Evolutionary conservation across 2,329 filamentous ascomycete genomes (phyloP).

Genomic region (Nigrospora sphaerica): DNA sequence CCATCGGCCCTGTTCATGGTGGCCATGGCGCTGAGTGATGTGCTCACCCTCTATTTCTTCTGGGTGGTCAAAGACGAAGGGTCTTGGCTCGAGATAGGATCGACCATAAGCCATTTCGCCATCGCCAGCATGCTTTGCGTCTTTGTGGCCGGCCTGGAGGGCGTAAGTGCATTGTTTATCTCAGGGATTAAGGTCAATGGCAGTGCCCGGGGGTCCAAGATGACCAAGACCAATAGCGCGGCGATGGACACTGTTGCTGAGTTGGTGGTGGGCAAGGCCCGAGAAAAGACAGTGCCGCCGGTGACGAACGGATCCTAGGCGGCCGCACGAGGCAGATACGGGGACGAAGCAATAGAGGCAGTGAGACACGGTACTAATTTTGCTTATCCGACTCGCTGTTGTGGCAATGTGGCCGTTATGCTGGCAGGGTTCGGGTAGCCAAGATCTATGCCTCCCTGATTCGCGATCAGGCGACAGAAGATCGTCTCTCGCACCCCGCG

Average conservation of each 20-base stretch:
- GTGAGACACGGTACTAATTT: no score
- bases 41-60: constrained; percentile 93
- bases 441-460: no score
- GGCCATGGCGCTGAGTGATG: constrained; percentile 84
- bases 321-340: no score
- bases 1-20: constrained; percentile 90
- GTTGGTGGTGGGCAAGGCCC: constrained; percentile 3
- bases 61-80: constrained; percentile 96
- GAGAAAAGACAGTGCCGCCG: neutral
- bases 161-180: constrained; percentile 76
- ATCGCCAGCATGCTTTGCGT: constrained; percentile 86
- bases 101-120: constrained; percentile 89
- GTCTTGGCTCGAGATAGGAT: constrained; percentile 95
- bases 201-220: neutral
- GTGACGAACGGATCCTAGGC: no score
- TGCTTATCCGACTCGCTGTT: no score
- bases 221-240: neutral
- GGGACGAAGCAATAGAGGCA: no score
- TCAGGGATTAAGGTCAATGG: constrained; percentile 64
- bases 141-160: constrained; percentile 84
- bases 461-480: no score
- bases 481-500: no score
- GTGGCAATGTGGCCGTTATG: no score
- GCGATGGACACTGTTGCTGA: constrained; percentile 7
- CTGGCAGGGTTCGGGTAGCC: no score